Base-by-base conservation (phyloP, 1,139 yeast genomes). In the Neolecta irregularis region DNA sequence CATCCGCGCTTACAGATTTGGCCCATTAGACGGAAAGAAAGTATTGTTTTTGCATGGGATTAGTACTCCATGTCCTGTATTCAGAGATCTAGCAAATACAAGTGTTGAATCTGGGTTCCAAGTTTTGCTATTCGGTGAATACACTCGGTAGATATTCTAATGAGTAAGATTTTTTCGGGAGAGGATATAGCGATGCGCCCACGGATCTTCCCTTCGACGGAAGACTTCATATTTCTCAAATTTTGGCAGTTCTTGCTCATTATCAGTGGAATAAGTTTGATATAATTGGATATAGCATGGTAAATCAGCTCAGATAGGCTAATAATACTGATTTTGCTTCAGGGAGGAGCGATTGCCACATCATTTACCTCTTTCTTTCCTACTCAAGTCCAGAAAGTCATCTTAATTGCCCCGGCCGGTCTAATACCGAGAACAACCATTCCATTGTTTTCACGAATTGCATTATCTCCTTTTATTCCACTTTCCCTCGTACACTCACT, bases 361-460 rank as follows among this genome's bases (percentile, higher is more conserved):
- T 11, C 35, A 3, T 36, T 36, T 23, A 33, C 38, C 9, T 26
- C 35, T n/a, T 24, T 19, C 25, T 36, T 25, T 18, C 32, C 38
- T 6, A 20, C 17, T 17, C 20, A 25, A 6, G 26, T 32, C 6
- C 24, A 18, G 16, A 26, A 33, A 6, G 30, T 36, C 24, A 32
- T 36, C 15, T 19, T 36, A 21, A 24, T 36, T 17, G 38, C 38
- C 6, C 38, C 38, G 5, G 38, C 38, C n/a, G 38, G 38, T 5
- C 31, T 36, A 6, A 18, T 36, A 21, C 22, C 5, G 7, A 23
- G 23, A 9, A 17, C 18, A 11, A 21, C 24, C 16, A 21, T 25
- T 6, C 23, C 35, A 6, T 25, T 32, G 7, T 19, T 12, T 7
- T 23, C 32, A 13, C 30, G 26, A 18, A 18, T 35, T 6, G 38